Conservation (phyloP, 1,284 basidiomycete species). For the Trametes versicolor region DNA sequence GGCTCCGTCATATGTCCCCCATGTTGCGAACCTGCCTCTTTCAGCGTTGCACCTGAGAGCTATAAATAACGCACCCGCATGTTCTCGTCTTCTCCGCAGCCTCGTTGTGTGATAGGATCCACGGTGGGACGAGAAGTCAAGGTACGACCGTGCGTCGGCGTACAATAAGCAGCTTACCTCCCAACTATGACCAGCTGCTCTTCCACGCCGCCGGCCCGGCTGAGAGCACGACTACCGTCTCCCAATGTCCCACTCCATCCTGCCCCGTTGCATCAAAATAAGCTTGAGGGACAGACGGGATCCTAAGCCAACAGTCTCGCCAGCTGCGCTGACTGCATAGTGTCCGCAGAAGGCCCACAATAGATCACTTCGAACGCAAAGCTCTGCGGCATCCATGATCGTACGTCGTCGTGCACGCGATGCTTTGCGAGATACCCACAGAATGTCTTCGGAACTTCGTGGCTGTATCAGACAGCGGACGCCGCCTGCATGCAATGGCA, state of each 20-base stretch:
- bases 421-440: neutral
- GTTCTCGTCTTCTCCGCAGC: slow-evolving; percentile 1
- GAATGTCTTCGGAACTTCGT: neutral
- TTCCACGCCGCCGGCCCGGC: slow-evolving; percentile 1
- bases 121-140: slow-evolving; percentile 6
- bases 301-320: neutral
- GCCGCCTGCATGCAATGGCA: neutral
- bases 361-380: too few species aligned
- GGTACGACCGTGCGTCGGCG: slow-evolving; percentile 1
- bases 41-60: slow-evolving; percentile 9
- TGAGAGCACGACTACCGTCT: neutral
- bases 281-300: slow-evolving; percentile 1
- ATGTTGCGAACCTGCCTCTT: slow-evolving; percentile 1
- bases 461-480: neutral
- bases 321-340: slow-evolving; percentile 4
- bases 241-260: neutral
- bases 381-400: neutral
- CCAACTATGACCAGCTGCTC: slow-evolving; percentile 12
- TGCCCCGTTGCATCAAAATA: neutral
- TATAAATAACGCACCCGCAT: slow-evolving; percentile 12
- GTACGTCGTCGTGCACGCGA: neutral
- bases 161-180: slow-evolving; percentile 13
- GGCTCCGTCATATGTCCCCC: slow-evolving; percentile 16
- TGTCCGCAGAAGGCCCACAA: neutral
- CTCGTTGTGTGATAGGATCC: slow-evolving; percentile 15